Percentiles rank a stretch among this genome's conserved stretches.
Conservation (phyloP, 768 basidiomycete genomes). For the Antrodiella citrinella region DNA sequence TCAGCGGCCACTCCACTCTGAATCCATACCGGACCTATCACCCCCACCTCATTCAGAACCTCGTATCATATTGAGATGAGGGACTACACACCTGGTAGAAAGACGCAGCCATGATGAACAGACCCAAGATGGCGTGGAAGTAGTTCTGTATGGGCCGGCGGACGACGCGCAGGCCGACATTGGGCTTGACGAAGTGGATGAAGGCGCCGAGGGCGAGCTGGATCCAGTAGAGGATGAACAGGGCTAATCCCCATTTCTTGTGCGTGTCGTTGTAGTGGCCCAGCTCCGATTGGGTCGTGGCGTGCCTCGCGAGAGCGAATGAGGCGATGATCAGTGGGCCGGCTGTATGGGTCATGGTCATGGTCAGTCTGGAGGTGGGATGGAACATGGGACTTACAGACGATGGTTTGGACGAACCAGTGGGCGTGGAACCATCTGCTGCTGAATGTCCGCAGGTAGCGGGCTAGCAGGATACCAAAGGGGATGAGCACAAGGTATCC, state of each 20-base stretch:
- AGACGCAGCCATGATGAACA: conserved; percentile 45
- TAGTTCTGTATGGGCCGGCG: conserved; percentile 36
- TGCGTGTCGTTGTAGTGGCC: conserved; percentile 35
- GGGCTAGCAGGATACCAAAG: conserved; percentile 45
- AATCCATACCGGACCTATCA: conserved; percentile 36
- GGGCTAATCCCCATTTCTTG: conserved; percentile 42
- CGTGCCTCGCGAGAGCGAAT: conserved; percentile 35
- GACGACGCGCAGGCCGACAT: conserved; percentile 26
- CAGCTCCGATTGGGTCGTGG: conserved; percentile 21
- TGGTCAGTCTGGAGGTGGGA: not conserved
- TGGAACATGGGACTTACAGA: conserved; percentile 19
- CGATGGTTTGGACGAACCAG: conserved; percentile 38
- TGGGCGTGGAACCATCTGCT: conserved; percentile 36
- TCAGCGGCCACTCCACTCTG: conserved; percentile 23
- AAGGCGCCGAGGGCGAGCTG: conserved; percentile 41
- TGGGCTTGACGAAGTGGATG: conserved; percentile 46
- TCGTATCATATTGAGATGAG: conserved; percentile 1
- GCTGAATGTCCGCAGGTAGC: conserved; percentile 46
- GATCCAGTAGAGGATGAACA: conserved; percentile 44
- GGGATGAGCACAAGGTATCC: conserved; percentile 57
- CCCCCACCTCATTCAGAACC: not conserved
- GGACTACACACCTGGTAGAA: conserved; percentile 32
- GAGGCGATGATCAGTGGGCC: conserved; percentile 48
- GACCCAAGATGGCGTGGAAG: conserved; percentile 38
- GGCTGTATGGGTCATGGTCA: conserved; percentile 15